Base-by-base conservation (phyloP, 805 yeast genomes). In the Kodamaea restingae region DNA sequence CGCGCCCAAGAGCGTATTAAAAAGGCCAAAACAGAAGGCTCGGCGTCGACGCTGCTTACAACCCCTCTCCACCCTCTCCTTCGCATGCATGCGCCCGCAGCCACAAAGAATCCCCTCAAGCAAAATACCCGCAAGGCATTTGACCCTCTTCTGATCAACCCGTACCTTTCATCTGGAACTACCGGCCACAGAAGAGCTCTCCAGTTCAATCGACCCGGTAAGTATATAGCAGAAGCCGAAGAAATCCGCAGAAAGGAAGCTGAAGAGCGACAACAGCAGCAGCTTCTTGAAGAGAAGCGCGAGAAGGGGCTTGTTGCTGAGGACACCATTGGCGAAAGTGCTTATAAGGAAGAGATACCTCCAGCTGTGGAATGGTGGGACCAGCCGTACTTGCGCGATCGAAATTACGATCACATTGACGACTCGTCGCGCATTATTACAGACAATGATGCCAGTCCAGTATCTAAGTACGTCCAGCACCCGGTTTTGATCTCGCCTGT, bases 331-430 rank as follows among this genome's bases (percentile, higher is more conserved):
- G 82, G 81, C 3, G 96, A 87, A 51, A 73, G 76, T 14, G 55
- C 63, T 7, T 84, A 71, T 51, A 58, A 63, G 38, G 63, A 64
- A 0, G 55, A 52, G 0, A 52, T 43, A 14, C 88, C 90, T 1
- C 95, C 95, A 0, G 44, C 41, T 2, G 60, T 80, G 2, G 96
- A 88, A 58, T 88, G 96, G 96, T 91, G 97, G 97, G 96, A 91
- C 61, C 56, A 61, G 39, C 77, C 77, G 2, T 75, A 77, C 35
- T 48, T 84, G 2, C 56, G 56, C 28, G 65, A 64, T 18, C 58
- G 59, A 2, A 54, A 54, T 29, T 71, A 75, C 47, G 55, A 55
- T 1, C 51, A 64, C 28, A 42, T 69, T n/a, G 51, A 58, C 4
- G 63, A 61, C 8, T 44, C 37, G 1, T 37, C 10, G 2, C 47